A percentile compares a stretch with the other conserved stretches of the same genome.
phyloP scores from a whole-genome alignment of 2,329 filamentous ascomycete species.

The Cercospora sp. region DNA sequence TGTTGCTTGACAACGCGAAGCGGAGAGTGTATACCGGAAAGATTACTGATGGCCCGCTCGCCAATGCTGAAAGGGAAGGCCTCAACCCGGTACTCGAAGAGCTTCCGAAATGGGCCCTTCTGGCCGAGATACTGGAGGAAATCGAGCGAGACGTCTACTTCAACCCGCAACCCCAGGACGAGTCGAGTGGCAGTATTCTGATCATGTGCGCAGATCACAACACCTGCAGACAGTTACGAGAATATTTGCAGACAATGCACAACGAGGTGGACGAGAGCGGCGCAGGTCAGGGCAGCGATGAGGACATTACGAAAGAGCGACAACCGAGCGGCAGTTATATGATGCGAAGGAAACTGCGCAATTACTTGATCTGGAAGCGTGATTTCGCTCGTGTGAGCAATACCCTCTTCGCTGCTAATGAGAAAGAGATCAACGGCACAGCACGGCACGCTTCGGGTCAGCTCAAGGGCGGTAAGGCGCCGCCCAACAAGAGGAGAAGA shows the following conservation, averaged over 20 bases:
- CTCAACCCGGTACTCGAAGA: slow-evolving; percentile 85
- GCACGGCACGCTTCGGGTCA: slow-evolving; percentile 44
- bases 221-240: slow-evolving; percentile 82
- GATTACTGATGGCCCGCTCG: slow-evolving; percentile 59
- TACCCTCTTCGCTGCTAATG: slow-evolving; percentile 74
- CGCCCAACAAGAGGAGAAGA: slow-evolving; percentile 82
- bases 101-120: slow-evolving; percentile 86
- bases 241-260: slow-evolving; percentile 90
- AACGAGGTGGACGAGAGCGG: slow-evolving; percentile 34
- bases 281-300: slow-evolving; percentile 52
- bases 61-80: slow-evolving; percentile 57
- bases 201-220: slow-evolving; percentile 92
- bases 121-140: slow-evolving; percentile 89
- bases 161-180: slow-evolving; percentile 72
- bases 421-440: slow-evolving; percentile 70
- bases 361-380: slow-evolving; percentile 87
- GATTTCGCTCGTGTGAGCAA: slow-evolving; percentile 84
- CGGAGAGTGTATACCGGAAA: slow-evolving; percentile 79
- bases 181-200: slow-evolving; percentile 86
- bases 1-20: slow-evolving; percentile 88
- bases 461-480: slow-evolving; percentile 58
- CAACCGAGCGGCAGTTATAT: slow-evolving; percentile 77
- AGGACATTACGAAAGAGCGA: slow-evolving; percentile 42
- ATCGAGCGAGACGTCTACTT: slow-evolving; percentile 89
- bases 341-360: slow-evolving; percentile 83